A percentile compares a stretch with the other conserved stretches of the same genome.
Conservation (phyloP, 495 filamentous ascomycete genomes). For the Apodospora peruviana region DNA sequence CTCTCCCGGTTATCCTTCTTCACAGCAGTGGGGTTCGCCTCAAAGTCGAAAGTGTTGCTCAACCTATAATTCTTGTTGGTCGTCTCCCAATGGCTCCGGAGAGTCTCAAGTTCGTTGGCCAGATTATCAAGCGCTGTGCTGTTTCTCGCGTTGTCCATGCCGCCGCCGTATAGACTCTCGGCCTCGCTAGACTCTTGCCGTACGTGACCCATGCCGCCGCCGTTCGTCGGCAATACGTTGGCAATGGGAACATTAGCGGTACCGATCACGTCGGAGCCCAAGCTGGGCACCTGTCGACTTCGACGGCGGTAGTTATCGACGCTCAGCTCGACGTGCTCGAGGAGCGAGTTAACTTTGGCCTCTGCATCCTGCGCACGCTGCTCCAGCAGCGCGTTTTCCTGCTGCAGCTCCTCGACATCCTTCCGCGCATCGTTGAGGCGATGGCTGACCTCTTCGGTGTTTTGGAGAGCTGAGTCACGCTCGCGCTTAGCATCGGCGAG, state of each 20-base stretch:
- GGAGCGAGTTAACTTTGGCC: slow-evolving; percentile 81
- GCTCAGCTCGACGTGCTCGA: slow-evolving; percentile 88
- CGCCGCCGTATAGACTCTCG: slow-evolving; percentile 40
- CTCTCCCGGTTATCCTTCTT: slow-evolving; percentile 46
- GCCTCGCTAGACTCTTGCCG: slow-evolving; percentile 58
- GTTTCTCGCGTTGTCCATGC: slow-evolving; percentile 52
- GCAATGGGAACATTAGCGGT: not conserved
- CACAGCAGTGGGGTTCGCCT: slow-evolving; percentile 35
- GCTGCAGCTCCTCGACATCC: slow-evolving; percentile 75
- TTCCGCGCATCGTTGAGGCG: slow-evolving; percentile 54
- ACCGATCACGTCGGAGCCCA: slow-evolving; percentile 22
- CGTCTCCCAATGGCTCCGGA: slow-evolving; percentile 88
- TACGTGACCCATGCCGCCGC: slow-evolving; percentile 33
- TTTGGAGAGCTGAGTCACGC: slow-evolving; percentile 55
- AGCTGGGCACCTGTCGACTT: slow-evolving; percentile 30
- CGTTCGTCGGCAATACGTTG: slow-evolving; percentile 8
- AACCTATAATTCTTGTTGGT: slow-evolving; percentile 91
- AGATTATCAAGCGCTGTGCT: slow-evolving; percentile 85
- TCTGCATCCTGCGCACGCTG: slow-evolving; percentile 82
- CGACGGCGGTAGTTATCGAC: slow-evolving; percentile 91
- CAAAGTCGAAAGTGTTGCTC: slow-evolving; percentile 81
- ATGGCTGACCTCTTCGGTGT: slow-evolving; percentile 51
- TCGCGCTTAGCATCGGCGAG: slow-evolving; percentile 59
- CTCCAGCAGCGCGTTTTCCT: slow-evolving; percentile 75
- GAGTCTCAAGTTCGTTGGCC: slow-evolving; percentile 81